Evolutionary conservation across 2,329 filamentous ascomycete genomes (phyloP).

Genomic region (Beauveria sp.): DNA sequence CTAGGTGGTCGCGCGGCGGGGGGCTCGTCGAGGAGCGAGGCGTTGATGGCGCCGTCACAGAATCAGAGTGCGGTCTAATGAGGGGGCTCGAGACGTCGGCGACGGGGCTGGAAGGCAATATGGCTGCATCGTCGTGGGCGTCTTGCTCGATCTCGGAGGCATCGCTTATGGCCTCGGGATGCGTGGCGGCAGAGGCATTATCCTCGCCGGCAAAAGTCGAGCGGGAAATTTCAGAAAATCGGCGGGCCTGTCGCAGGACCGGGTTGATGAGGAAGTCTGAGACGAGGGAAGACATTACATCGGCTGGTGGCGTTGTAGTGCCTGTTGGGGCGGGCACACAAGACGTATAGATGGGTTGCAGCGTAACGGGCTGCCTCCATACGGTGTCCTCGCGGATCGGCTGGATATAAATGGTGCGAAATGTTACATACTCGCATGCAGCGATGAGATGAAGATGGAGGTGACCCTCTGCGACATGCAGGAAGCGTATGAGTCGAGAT

Average conservation of each 20-base stretch:
- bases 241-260: slow-evolving; percentile 57
- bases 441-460: background rate
- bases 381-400: slow-evolving; percentile 2
- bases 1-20: slow-evolving; percentile 24
- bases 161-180: slow-evolving; percentile 21
- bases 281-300: slow-evolving; percentile 53
- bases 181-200: slow-evolving; percentile 19
- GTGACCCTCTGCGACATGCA: background rate
- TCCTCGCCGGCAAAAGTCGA: slow-evolving; percentile 29
- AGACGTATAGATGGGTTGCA: background rate
- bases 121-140: background rate
- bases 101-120: background rate
- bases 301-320: slow-evolving; percentile 3
- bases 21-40: slow-evolving; percentile 15
- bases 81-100: background rate
- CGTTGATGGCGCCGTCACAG: background rate
- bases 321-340: background rate
- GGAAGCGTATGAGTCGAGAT: background rate
- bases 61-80: background rate
- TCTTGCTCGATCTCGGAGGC: slow-evolving; percentile 14
- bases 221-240: slow-evolving; percentile 47
- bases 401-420: background rate
- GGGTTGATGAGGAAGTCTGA: slow-evolving; percentile 60
- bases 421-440: slow-evolving; percentile 1
- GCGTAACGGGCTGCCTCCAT: background rate